Base-by-base conservation (phyloP, 2,329 filamentous ascomycete species). In the Pseudocercospora macadamiae region DNA sequence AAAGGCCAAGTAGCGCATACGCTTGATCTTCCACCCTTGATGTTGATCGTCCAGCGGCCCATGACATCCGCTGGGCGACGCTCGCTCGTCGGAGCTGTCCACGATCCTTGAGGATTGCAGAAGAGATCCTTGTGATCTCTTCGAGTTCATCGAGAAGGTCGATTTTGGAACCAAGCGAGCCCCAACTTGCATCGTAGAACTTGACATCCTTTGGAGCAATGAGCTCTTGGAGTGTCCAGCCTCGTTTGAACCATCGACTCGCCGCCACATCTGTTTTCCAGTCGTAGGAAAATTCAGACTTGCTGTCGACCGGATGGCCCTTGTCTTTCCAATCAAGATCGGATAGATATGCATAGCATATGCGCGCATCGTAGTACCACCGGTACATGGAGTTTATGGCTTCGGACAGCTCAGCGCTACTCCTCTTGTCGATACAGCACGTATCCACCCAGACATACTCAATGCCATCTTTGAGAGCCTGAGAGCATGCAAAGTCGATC, bases 1-100 rank as follows among this genome's bases (percentile, higher is more conserved):
- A 80, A 0, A 81, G 69, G 0, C 79, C 79, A 2, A 81, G 56
- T 0, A 81, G 66, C 3, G 71, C 79, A 47, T 81, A 81, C 0
- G 77, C 76, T 16, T 70, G 68, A 42, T 81, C 79, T 48, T 80
- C 78, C 0, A 53, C 2, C 2, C 71, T 26, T 7, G 61, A 54
- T 1, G 61, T 63, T 7, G 2, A n/a, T 5, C 61, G 39, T 12
- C 37, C 10, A 9, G 54, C 47, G 8, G 54, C 59, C 61, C 61
- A 63, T 5, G 21, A 51, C 61, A 63, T 63, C n/a, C 52, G 57
- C 14, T 39, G 18, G 6, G 51, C 51, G 9, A 54, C 18, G n/a
- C 34, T 54, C 18, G 36, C 19, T 8, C 10, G 3, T 32, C 12
- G n/a, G 2, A 53, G 18, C 23, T 37, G 28, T 6, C 14, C 21